A percentile compares a stretch with the other conserved stretches of the same genome.
Evolutionary conservation across 202 grass and related monocot genomes (phyloP).

Genomic region (Setaria viridis): DNA sequence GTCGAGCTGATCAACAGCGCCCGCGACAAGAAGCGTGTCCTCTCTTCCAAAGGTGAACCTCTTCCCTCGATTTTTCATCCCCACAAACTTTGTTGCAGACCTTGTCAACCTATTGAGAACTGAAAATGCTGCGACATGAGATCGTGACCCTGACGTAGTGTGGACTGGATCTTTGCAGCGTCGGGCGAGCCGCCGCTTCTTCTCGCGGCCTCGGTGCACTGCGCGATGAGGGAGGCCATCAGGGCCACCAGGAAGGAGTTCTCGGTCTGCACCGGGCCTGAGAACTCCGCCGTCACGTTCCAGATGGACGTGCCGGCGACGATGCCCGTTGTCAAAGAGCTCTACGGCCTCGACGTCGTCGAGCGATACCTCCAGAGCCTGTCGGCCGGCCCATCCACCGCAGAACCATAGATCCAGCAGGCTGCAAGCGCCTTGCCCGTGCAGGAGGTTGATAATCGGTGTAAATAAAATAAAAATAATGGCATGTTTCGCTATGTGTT

Average conservation of each 20-base stretch:
- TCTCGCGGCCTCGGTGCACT: constrained; percentile 88
- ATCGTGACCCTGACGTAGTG: background rate
- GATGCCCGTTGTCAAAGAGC: constrained; percentile 69
- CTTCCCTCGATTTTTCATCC: background rate
- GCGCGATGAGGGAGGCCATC: constrained; percentile 87
- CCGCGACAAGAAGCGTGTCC: constrained; percentile 66
- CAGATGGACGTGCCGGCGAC: constrained; percentile 63
- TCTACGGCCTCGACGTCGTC: constrained; percentile 59
- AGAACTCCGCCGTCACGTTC: constrained; percentile 40
- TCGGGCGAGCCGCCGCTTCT: constrained; percentile 88
- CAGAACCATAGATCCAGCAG: constrained; percentile 9
- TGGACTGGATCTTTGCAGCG: constrained; percentile 44
- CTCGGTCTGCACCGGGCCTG: constrained; percentile 7
- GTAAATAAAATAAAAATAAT: too few species aligned
- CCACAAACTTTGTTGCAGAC: background rate
- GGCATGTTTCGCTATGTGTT: too few species aligned
- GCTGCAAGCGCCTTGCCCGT: too few species aligned
- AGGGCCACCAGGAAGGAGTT: constrained; percentile 68
- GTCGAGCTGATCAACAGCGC: constrained; percentile 79
- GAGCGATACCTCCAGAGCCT: constrained; percentile 60
- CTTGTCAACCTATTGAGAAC: background rate
- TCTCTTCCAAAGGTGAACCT: constrained; percentile 78
- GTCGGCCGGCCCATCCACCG: background rate
- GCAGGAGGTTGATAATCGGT: too few species aligned
- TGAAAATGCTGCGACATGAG: background rate